A percentile compares a stretch with the other conserved stretches of the same genome.
These are phyloP conservation scores for Lactarius hengduanensis DNA, from an alignment of 768 basidiomycete genomes.

Conservation along the genomic window DNA sequence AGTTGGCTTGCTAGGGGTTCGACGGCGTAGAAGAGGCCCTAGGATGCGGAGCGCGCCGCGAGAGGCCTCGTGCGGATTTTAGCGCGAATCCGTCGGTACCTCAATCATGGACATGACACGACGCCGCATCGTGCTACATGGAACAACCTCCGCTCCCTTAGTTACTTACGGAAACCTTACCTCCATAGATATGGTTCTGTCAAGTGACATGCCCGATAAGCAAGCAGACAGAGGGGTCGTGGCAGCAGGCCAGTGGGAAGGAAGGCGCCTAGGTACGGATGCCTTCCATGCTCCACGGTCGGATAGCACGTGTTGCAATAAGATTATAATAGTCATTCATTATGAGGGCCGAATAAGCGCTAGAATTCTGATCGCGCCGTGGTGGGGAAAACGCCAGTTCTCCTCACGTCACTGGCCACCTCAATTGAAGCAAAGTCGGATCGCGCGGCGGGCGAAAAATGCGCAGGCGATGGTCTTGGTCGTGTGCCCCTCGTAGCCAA, in stretches of 20 bases:
- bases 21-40: neutral
- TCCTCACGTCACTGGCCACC: slow-evolving; percentile 27
- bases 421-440: slow-evolving; percentile 19
- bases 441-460: slow-evolving; percentile 24
- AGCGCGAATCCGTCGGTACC: neutral
- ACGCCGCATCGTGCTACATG: neutral
- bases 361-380: slow-evolving; percentile 5
- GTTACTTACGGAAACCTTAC: neutral
- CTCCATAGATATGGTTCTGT: neutral
- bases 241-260: too few relatives aligned
- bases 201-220: neutral
- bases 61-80: neutral
- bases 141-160: neutral
- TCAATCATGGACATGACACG: slow-evolving; percentile 4
- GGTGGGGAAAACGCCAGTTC: slow-evolving; percentile 19
- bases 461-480: slow-evolving; percentile 31
- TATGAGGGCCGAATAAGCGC: neutral
- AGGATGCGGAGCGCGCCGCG: neutral
- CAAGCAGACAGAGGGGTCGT: neutral
- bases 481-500: neutral
- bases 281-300: too few relatives aligned
- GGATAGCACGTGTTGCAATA: neutral
- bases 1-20: neutral
- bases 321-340: neutral
- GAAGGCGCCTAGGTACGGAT: too few relatives aligned